Evolutionary conservation across 2,329 filamentous ascomycete species (phyloP).

Genomic region (Paraphoma chrysanthemicola): DNA sequence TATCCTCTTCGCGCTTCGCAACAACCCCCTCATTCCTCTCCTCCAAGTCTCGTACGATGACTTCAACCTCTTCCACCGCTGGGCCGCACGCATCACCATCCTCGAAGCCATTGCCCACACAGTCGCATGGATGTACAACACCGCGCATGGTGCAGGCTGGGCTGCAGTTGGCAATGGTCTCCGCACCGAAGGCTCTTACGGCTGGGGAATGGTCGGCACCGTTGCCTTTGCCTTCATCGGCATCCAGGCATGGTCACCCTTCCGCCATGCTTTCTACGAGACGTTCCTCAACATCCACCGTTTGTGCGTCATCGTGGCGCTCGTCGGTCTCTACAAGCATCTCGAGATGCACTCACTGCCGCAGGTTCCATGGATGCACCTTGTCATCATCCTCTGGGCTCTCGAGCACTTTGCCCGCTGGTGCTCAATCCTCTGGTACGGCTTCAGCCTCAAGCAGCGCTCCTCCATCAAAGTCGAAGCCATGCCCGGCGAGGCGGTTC

Average conservation of each 20-base stretch:
- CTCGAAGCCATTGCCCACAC: conserved; percentile 75
- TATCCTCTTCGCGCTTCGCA: conserved; percentile 85
- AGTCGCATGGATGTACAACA: conserved; percentile 75
- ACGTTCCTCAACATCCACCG: conserved; percentile 92
- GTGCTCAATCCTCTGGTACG: conserved; percentile 60
- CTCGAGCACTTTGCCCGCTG: conserved; percentile 65
- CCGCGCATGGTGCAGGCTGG: conserved; percentile 65
- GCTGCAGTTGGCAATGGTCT: conserved; percentile 63
- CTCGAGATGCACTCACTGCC: conserved; percentile 70
- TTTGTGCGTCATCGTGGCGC: conserved; percentile 69
- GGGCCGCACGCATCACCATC: conserved; percentile 78
- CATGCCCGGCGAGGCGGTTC: conserved; percentile 65
- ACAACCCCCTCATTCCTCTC: conserved; percentile 86
- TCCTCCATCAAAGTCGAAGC: conserved; percentile 65
- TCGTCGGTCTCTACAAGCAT: conserved; percentile 81
- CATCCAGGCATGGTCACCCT: conserved; percentile 74
- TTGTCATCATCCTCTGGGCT: conserved; percentile 78
- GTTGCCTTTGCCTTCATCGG: conserved; percentile 70
- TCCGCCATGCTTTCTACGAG: conserved; percentile 96
- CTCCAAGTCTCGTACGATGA: conserved; percentile 93
- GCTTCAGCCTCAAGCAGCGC: conserved; percentile 57
- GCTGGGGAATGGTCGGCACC: conserved; percentile 66
- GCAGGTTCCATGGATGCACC: conserved; percentile 76
- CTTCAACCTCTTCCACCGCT: conserved; percentile 89
- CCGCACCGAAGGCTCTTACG: conserved; percentile 67